Conservation (phyloP, 2,329 filamentous ascomycete species). For the Ascochyta pisi region DNA sequence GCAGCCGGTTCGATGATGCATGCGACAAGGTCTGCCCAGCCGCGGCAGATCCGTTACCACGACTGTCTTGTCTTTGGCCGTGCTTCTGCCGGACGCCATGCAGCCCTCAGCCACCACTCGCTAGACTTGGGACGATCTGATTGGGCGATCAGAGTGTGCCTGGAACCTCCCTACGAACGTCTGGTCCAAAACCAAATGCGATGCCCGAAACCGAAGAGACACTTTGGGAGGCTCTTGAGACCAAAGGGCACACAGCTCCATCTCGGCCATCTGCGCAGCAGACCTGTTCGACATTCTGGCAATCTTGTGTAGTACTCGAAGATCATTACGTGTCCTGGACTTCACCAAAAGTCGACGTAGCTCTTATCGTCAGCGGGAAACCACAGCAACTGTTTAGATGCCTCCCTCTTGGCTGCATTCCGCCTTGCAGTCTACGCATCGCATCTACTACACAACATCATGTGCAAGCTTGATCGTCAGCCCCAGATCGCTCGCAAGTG, state of each 20-base stretch:
- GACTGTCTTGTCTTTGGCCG: conserved; percentile 8
- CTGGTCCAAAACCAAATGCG: neutral
- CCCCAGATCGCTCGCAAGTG: neutral
- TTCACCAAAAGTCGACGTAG: neutral
- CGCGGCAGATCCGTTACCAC: conserved; percentile 15
- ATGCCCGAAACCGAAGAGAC: neutral
- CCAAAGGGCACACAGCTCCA: conserved; percentile 1
- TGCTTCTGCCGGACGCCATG: conserved; percentile 12
- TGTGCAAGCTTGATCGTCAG: neutral
- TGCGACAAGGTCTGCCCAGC: conserved; percentile 18
- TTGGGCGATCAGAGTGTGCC: conserved; percentile 23
- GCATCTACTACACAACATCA: neutral
- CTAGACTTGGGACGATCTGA: conserved; percentile 19
- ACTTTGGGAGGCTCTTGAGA: neutral
- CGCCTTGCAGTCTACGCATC: neutral
- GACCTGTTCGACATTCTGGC: conserved; percentile 1
- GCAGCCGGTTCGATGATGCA: conserved; percentile 11
- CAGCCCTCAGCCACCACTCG: conserved; percentile 25
- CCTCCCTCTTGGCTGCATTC: neutral
- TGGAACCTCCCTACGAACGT: conserved; percentile 7
- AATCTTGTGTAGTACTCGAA: conserved; percentile 6
- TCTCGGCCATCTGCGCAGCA: conserved; percentile 10
- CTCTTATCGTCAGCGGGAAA: neutral
- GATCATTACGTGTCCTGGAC: neutral
- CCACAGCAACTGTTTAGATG: neutral